Base-by-base conservation (phyloP, 2,329 filamentous ascomycete genomes). In the Ciborinia camelliae region DNA sequence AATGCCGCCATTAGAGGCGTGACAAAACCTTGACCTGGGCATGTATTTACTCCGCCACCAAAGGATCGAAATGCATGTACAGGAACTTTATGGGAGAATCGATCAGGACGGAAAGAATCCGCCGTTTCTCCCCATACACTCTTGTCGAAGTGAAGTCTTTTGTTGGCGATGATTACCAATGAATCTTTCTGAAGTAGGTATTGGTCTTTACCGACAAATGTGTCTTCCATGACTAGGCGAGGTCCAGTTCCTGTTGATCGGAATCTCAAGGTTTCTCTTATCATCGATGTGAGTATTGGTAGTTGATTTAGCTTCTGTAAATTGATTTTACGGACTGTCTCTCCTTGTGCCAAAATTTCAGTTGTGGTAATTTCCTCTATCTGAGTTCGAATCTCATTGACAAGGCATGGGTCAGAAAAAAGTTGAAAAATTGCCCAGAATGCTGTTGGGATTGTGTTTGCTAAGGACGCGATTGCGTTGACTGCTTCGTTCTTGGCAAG, bases 151-250 rank as follows among this genome's bases (percentile, higher is more conserved):
- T 63, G 51, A 20, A 58, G 37, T 20, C 12, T 26, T 39, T 14
- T 58, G 18, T 63, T 63, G 0, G 43, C 52, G 8, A 63, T 58
- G 8, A 63, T 48, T 2, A 63, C 52, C 20, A 63, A 12, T 7
- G 62, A 63, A 50, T 35, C 43, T 20, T 63, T 63, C 54, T 41
- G 58, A 9, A 63, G 52, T 4, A 58, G 52, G 37, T 58, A 63
- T 47, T 63, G 39, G 58, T 63, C 62, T n/a, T 48, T 18, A 12
- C 61, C 51, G 35, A 63, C 18, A 41, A 50, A 23, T 6, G 59
- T 63, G 18, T 58, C 62, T 30, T 57, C 62, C 32, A 50, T 50
- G 23, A 63, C 52, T 15, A 43, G 45, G 5, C 62, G 52, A 3
- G 62, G 41, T 32, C 62, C 51, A 2, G 52, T 39, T 18, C 62